Evolutionary conservation across 306 rosid species (phyloP).

Genomic region (Cucumis cinereus): DNA sequence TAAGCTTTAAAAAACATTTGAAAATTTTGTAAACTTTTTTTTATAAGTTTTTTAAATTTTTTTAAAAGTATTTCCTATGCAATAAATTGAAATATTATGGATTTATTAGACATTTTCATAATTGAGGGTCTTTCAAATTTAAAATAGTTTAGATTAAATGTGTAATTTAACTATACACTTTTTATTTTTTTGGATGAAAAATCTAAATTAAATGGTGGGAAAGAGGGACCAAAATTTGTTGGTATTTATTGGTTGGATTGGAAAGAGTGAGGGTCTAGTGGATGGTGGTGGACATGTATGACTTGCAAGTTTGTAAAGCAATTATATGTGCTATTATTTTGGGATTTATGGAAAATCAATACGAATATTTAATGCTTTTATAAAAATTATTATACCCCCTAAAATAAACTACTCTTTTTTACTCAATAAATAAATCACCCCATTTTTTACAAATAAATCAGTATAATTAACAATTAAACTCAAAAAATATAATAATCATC

Average conservation of each 20-base stretch:
- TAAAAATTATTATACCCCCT: neutral
- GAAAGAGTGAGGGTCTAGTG: neutral
- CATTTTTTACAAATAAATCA: neutral
- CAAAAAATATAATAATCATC: neutral
- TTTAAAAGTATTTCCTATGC: no score
- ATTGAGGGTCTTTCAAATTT: no score
- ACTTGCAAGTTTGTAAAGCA: neutral
- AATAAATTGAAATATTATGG: no score
- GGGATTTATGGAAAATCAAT: neutral
- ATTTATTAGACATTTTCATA: no score
- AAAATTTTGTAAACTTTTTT: accelerated
- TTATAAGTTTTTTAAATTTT: no score
- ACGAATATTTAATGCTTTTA: neutral
- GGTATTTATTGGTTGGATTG: neutral
- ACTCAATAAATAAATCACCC: neutral
- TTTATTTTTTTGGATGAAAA: neutral
- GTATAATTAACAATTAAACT: neutral
- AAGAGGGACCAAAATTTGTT: neutral
- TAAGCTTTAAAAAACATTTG: neutral
- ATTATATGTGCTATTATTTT: neutral
- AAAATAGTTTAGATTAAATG: no score
- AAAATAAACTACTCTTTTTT: neutral
- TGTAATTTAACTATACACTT: neutral
- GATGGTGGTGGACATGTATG: neutral
- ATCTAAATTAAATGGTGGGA: neutral